A percentile compares a stretch with the other conserved stretches of the same genome.
Evolutionary conservation across 164 flowering plant genomes (phyloP).

Genomic region (Aristolochia contorta): DNA sequence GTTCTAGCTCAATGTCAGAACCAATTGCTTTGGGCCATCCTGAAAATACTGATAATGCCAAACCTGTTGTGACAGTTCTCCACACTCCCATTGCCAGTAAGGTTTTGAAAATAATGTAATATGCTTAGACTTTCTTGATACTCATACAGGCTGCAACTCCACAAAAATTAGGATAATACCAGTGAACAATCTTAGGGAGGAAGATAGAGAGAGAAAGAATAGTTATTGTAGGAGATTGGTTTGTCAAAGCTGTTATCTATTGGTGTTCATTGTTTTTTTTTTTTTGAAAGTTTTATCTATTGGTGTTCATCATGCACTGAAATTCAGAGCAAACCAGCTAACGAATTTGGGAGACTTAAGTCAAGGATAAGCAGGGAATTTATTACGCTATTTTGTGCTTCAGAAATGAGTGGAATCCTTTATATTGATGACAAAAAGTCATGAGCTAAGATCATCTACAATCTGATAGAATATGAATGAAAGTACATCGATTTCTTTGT

Average conservation of each 20-base stretch:
- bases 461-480: too few relatives aligned
- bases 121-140: not conserved
- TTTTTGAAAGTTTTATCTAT: too few relatives aligned
- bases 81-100: not conserved
- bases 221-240: not conserved
- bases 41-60: not conserved
- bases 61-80: not conserved
- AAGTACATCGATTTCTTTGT: too few relatives aligned
- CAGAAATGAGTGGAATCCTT: too few relatives aligned
- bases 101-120: not conserved
- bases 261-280: not conserved
- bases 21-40: not conserved
- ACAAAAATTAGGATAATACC: not conserved
- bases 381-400: too few relatives aligned
- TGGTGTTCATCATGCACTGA: not conserved
- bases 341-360: too few relatives aligned
- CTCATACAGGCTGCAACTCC: not conserved
- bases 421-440: too few relatives aligned
- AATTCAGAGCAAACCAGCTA: not conserved
- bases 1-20: conserved; percentile 4
- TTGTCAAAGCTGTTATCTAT: not conserved
- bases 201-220: not conserved
- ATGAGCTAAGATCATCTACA: too few relatives aligned
- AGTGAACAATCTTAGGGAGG: not conserved
- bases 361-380: too few relatives aligned